Evolutionary conservation across 2,329 filamentous ascomycete genomes (phyloP).

Genomic region (Colletotrichum sp.): DNA sequence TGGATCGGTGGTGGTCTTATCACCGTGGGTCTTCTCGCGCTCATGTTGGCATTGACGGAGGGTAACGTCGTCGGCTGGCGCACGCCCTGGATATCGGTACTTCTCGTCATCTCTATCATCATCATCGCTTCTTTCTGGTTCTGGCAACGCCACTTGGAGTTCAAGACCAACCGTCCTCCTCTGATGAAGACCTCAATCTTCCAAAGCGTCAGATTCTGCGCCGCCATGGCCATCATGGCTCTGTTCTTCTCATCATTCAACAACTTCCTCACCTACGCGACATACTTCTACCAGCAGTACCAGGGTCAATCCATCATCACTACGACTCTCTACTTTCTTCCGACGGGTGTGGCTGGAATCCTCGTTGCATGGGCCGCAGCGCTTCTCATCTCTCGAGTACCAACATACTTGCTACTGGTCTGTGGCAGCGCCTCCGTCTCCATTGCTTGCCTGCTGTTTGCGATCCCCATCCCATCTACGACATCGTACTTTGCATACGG

Average conservation of each 20-base stretch:
- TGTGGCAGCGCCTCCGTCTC: constrained; percentile 62
- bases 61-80: constrained; percentile 74
- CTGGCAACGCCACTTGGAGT: constrained; percentile 68
- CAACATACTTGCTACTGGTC: constrained; percentile 61
- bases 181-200: constrained; percentile 74
- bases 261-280: constrained; percentile 70
- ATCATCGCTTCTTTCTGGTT: constrained; percentile 61
- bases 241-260: constrained; percentile 74
- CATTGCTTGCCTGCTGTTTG: constrained; percentile 64
- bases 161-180: constrained; percentile 52
- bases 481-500: constrained; percentile 73
- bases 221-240: constrained; percentile 69
- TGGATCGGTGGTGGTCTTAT: constrained; percentile 71
- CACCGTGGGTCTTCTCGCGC: constrained; percentile 64
- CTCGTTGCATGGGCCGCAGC: constrained; percentile 62
- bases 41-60: constrained; percentile 72
- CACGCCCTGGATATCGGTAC: constrained; percentile 63
- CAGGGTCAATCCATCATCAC: constrained; percentile 66
- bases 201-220: constrained; percentile 61
- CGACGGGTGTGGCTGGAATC: constrained; percentile 65
- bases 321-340: constrained; percentile 72
- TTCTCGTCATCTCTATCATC: constrained; percentile 63
- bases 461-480: constrained; percentile 63
- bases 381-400: constrained; percentile 60
- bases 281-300: constrained; percentile 74